phyloP scores from a whole-genome alignment of 805 yeast genomes.

The Helenozyma baotianmanensis region DNA sequence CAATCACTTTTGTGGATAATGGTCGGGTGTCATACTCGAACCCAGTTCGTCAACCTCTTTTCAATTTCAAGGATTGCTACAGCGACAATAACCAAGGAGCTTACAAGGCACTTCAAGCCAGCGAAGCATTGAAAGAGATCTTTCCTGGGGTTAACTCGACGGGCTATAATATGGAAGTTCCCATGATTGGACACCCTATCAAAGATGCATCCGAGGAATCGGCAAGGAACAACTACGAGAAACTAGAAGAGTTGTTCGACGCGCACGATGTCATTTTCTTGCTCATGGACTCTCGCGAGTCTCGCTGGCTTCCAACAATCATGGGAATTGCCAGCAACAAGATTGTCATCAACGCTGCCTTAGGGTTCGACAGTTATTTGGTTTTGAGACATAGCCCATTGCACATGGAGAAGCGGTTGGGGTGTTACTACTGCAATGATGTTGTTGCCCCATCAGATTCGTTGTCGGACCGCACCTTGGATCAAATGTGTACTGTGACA shows the following conservation, averaged over 20 bases:
- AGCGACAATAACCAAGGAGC: slow-evolving; percentile 58
- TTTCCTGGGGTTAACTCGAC: slow-evolving; percentile 70
- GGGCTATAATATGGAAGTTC: slow-evolving; percentile 72
- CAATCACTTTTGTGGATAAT: slow-evolving; percentile 84
- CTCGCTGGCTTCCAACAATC: slow-evolving; percentile 96
- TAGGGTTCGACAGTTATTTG: slow-evolving; percentile 89
- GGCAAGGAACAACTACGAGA: slow-evolving; percentile 48
- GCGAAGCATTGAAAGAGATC: slow-evolving; percentile 61
- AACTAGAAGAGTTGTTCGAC: slow-evolving; percentile 49
- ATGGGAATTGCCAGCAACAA: slow-evolving; percentile 64
- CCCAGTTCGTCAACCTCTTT: slow-evolving; percentile 93
- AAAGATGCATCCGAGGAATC: slow-evolving; percentile 41
- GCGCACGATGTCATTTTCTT: slow-evolving; percentile 75
- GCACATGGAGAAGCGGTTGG: slow-evolving; percentile 44
- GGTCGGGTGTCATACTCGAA: slow-evolving; percentile 87
- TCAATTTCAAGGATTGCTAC: slow-evolving; percentile 73
- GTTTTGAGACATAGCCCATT: slow-evolving; percentile 76
- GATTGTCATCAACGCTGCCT: slow-evolving; percentile 83
- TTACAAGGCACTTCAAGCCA: slow-evolving; percentile 76
- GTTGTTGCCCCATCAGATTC: slow-evolving; percentile 92
- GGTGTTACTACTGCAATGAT: slow-evolving; percentile 95
- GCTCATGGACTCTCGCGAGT: slow-evolving; percentile 90
- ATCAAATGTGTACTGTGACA: slow-evolving; percentile 98
- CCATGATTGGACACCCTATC: slow-evolving; percentile 94
- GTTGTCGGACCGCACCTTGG: slow-evolving; percentile 80